Evolutionary conservation across 1,139 yeast species (phyloP), one percentile per base, ranked within the genome.

Genomic region (Saccharomyces hybrid): DNA sequence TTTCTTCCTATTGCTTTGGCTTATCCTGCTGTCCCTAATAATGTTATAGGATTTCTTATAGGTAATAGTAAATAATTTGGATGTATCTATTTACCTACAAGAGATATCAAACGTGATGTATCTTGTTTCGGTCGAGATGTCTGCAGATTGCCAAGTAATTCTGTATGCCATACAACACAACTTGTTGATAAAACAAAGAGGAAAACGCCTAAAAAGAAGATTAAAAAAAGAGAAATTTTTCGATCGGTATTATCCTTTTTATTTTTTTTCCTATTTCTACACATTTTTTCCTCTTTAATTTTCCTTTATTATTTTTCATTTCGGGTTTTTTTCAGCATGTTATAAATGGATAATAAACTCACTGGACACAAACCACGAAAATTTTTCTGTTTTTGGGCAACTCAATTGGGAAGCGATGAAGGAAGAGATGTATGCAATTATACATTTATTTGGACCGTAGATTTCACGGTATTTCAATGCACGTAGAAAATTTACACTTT

Each of bases 291-390:
- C 31, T 28, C 41, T 27, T 26, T 25, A 47, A 25, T 27, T 49
- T 51, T 19, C 32, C 52, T 38, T 38, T 38, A 38, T 38, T 38
- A 38, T 38, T 38, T 38, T 38, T 38, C 42, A 38, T 38, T 38
- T 38, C 42, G 42, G 42, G 42, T 38, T 38, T 38, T 38, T 38
- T 38, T 23, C 19, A 38, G 11, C 42, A 38, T 9, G 13, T 38
- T 38, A 38, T 6, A 38, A 38, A 38, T 38, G 42, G 42, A 38
- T 38, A 38, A 38, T 38, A 38, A 38, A 38, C 42, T 8, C 25
- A 38, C 3, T 38, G n/a, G 9, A 9, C 9, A 23, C 16, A 28
- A 38, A 38, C 3, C 13, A 38, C 42, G 42, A 38, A 16, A 38
- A 16, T 6, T 8, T 38, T 38, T 13, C 16, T 23, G 8, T 3